Evolutionary conservation across 306 rosid species (phyloP).

Genomic region (Rubus parviflorus): DNA sequence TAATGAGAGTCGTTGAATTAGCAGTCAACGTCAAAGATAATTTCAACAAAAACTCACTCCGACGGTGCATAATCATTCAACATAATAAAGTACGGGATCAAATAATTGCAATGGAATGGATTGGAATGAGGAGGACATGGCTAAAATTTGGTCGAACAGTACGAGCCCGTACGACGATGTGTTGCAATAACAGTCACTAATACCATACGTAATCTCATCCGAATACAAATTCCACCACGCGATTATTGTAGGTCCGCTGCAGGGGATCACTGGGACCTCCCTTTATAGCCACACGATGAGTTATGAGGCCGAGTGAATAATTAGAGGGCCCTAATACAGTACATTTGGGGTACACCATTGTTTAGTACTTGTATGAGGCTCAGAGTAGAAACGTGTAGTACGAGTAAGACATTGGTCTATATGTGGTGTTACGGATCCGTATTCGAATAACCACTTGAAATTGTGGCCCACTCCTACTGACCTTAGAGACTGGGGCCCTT

Average conservation of each 20-base stretch:
- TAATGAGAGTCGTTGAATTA: too few species aligned
- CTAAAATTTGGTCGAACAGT: not conserved
- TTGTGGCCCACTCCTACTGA: conserved; percentile 7
- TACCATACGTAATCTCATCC: not conserved
- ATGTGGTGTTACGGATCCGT: conserved; percentile 18
- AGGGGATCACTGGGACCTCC: conserved; percentile 7
- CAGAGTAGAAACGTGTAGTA: not conserved
- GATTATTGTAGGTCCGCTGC: not conserved
- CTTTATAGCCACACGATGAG: conserved; percentile 26
- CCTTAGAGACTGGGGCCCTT: conserved; percentile 4
- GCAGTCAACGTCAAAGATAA: too few species aligned
- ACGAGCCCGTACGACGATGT: conserved; percentile 5
- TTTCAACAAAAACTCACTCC: too few species aligned
- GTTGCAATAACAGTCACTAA: not conserved
- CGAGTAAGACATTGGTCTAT: not conserved
- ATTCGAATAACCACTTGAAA: not conserved
- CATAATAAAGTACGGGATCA: too few species aligned
- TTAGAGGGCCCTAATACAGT: not conserved
- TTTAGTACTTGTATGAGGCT: not conserved
- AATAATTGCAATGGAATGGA: too few species aligned
- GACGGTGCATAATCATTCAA: too few species aligned
- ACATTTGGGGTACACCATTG: not conserved
- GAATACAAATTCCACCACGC: not conserved
- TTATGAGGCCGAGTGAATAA: conserved; percentile 12
- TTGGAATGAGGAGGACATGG: too few species aligned